phyloP scores from a whole-genome alignment of 2,329 filamentous ascomycete species.

The Exophiala spinifera region DNA sequence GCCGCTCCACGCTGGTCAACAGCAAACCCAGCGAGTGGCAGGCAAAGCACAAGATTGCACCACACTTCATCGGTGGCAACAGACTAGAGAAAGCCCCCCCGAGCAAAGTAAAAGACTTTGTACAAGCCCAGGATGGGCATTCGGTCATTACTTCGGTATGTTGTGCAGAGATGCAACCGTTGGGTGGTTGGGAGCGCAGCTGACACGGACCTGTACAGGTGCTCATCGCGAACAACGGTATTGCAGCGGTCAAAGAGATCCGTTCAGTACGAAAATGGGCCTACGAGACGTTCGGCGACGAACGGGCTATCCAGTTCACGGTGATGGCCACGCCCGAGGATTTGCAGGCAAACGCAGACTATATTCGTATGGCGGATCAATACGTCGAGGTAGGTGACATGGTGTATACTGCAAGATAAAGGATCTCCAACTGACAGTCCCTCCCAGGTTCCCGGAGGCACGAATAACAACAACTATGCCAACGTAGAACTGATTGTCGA shows the following conservation, averaged over 20 bases:
- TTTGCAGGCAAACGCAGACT: slow-evolving; percentile 94
- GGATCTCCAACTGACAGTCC: slow-evolving; percentile 6
- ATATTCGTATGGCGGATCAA: slow-evolving; percentile 99
- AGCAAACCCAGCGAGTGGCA: slow-evolving; percentile 64
- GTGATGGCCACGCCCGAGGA: slow-evolving; percentile 99
- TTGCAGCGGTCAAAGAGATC: slow-evolving; percentile 98
- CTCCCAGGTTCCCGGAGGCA: slow-evolving; percentile 79
- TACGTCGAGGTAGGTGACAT: slow-evolving; percentile 72
- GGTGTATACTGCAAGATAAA: neutral
- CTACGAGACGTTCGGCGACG: slow-evolving; percentile 98
- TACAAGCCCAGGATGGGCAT: slow-evolving; percentile 82
- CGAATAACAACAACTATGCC: slow-evolving; percentile 99
- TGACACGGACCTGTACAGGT: slow-evolving; percentile 59
- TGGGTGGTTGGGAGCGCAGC: slow-evolving; percentile 3
- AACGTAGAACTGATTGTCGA: slow-evolving; percentile 99
- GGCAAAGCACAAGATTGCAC: slow-evolving; percentile 75
- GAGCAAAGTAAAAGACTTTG: slow-evolving; percentile 94
- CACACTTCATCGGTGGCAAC: slow-evolving; percentile 97
- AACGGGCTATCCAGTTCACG: slow-evolving; percentile 97
- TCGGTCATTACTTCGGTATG: slow-evolving; percentile 97
- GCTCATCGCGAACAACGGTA: slow-evolving; percentile 98
- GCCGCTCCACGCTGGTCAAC: slow-evolving; percentile 39
- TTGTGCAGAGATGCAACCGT: slow-evolving; percentile 1
- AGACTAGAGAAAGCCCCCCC: slow-evolving; percentile 75
- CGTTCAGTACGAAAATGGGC: slow-evolving; percentile 99